phyloP scores from a whole-genome alignment of 225 moss, liverwort and hornwort species.

The Climacium dendroides region DNA sequence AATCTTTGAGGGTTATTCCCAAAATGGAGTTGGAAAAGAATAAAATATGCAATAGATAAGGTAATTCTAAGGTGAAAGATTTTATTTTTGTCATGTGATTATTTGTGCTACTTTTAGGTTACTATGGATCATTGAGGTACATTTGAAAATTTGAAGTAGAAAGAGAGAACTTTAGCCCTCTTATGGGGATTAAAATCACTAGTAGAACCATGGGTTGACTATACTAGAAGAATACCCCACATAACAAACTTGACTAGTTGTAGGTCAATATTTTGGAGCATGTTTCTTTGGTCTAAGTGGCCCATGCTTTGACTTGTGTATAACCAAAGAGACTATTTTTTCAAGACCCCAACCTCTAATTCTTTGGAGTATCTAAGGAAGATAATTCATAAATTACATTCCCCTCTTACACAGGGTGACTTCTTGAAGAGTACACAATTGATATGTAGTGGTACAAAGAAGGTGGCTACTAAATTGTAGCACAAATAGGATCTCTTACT shows the following conservation, averaged over 20 bases:
- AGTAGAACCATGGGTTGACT: background rate
- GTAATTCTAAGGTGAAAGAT: background rate
- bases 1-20: accelerated
- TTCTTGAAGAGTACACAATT: background rate
- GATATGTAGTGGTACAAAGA: background rate
- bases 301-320: no score
- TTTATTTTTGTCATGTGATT: background rate
- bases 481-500: background rate
- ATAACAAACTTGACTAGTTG: background rate
- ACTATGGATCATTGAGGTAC: accelerated
- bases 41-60: background rate
- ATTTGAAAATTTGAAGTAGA: background rate
- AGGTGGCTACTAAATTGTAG: background rate
- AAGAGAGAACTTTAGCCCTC: no score
- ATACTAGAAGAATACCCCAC: background rate
- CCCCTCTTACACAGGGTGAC: accelerated
- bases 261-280: background rate
- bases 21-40: accelerated
- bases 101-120: background rate
- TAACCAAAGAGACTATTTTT: background rate
- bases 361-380: background rate
- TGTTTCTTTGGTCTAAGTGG: accelerated
- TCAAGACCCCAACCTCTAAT: background rate
- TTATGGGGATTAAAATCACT: background rate
- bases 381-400: background rate